These are phyloP conservation scores for Gilbertella persicaria DNA, from an alignment of 371 early-diverging fungal species.

Conservation along the genomic window DNA sequence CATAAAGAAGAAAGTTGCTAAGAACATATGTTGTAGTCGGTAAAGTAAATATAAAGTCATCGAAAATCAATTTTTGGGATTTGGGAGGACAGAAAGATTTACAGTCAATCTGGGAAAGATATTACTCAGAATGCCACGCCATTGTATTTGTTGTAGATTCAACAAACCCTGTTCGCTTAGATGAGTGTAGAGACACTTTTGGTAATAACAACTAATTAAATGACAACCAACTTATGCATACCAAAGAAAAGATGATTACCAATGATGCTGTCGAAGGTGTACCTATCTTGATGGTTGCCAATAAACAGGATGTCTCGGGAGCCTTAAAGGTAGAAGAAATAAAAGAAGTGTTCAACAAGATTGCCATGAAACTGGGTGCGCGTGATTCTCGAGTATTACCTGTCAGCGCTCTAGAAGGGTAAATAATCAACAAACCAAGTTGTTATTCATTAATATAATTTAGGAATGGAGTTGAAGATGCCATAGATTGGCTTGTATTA, in stretches of 20 bases:
- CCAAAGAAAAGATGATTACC: constrained; percentile 69
- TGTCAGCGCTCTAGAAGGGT: constrained; percentile 86
- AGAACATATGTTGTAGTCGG: constrained; percentile 60
- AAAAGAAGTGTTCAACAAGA: constrained; percentile 89
- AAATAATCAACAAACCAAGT: constrained; percentile 7
- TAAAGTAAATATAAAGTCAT: constrained; percentile 68
- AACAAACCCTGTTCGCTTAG: constrained; percentile 75
- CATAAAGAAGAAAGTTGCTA: neutral
- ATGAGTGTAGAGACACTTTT: constrained; percentile 79
- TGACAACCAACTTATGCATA: neutral
- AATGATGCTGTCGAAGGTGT: constrained; percentile 82
- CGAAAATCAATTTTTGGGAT: constrained; percentile 90
- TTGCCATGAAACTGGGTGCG: constrained; percentile 80
- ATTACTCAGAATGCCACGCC: constrained; percentile 93
- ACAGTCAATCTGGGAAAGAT: constrained; percentile 89
- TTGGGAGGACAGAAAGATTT: constrained; percentile 92
- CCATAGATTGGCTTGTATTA: constrained; percentile 79
- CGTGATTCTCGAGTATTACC: constrained; percentile 72
- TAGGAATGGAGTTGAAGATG: constrained; percentile 83
- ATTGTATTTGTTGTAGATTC: constrained; percentile 94
- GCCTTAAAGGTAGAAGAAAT: constrained; percentile 81
- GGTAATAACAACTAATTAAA: constrained; percentile 48
- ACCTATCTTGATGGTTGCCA: constrained; percentile 92
- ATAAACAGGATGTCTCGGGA: constrained; percentile 84
- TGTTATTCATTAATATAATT: neutral